phyloP scores from a whole-genome alignment of 495 filamentous ascomycete genomes.

The Podospora anserina region DNA sequence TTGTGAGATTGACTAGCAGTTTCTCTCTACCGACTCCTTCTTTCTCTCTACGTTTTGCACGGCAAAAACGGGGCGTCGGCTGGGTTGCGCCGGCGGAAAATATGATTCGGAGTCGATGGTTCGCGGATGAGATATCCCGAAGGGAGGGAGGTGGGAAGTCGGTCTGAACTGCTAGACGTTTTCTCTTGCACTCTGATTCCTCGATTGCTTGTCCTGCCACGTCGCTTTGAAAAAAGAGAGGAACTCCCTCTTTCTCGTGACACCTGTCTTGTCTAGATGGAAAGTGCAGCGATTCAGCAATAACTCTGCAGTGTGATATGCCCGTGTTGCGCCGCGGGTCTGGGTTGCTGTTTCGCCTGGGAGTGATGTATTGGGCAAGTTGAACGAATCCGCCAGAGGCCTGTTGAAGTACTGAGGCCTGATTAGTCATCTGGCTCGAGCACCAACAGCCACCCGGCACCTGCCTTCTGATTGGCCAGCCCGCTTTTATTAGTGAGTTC shows the following conservation, averaged over 20 bases:
- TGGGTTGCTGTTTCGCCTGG: constrained; percentile 24
- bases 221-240: constrained; percentile 13
- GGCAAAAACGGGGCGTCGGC: background rate
- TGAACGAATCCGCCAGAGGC: constrained; percentile 18
- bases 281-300: constrained; percentile 11
- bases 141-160: background rate
- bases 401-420: constrained; percentile 24
- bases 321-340: constrained; percentile 30
- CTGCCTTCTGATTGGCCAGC: background rate
- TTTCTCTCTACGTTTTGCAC: background rate
- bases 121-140: background rate
- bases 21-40: background rate
- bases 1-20: background rate
- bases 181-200: background rate
- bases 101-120: background rate
- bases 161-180: background rate
- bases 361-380: constrained; percentile 37
- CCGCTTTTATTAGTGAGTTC: background rate
- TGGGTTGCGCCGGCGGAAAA: background rate
- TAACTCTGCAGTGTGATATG: constrained; percentile 1
- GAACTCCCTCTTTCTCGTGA: constrained; percentile 13
- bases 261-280: constrained; percentile 28
- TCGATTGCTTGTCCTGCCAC: constrained; percentile 11
- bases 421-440: constrained; percentile 29
- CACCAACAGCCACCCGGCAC: constrained; percentile 4